Evolutionary conservation across 1,139 yeast species (phyloP), one percentile per base, ranked within the genome.

Genomic region (Yamadazyma aaseri): DNA sequence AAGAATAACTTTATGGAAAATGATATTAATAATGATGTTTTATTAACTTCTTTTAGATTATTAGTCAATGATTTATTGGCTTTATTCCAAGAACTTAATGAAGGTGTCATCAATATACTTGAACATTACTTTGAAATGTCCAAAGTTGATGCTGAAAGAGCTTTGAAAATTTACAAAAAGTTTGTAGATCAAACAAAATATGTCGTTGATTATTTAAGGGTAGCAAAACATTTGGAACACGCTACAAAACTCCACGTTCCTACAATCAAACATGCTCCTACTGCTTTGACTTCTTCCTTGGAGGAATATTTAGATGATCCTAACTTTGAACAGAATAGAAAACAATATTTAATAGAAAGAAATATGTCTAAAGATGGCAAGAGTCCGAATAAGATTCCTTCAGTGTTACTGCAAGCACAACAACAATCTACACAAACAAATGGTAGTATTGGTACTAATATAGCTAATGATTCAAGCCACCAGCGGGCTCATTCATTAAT

Each of bases 91-190:
- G 82, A 84, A 36, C 66, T 92, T 46, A 92, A 92, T 59, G 97
- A 92, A 63, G 97, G 97, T 18, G 96, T 92, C 24, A 90, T 92
- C 46, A 90, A 89, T 51, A 65, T 92, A 31, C 73, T 92, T 45
- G 97, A 92, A 55, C 95, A 92, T 55, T 92, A 86, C 60, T 92
- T 92, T 62, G 98, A 92, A 60, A 84, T 92, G 79, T 79, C 90
- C 24, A 79, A 77, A 46, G 67, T 68, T 24, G 96, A 92, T 56
- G 97, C 97, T 3, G 86, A 84, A 52, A 74, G 90, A 44, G 92
- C 96, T 0, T 72, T 92, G 44, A 80, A 76, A 20, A 80, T 92
- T 31, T 92, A 92, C 65, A 86, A 84, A 49, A 75, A 74, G 41
- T 92, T 92, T 60, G 95, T 90, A 32, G 84, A 81, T 41, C 81